A percentile compares a stretch with the other conserved stretches of the same genome.
These are phyloP conservation scores for Phylloporus sp. DNA, from an alignment of 768 basidiomycete species.

Conservation along the genomic window DNA sequence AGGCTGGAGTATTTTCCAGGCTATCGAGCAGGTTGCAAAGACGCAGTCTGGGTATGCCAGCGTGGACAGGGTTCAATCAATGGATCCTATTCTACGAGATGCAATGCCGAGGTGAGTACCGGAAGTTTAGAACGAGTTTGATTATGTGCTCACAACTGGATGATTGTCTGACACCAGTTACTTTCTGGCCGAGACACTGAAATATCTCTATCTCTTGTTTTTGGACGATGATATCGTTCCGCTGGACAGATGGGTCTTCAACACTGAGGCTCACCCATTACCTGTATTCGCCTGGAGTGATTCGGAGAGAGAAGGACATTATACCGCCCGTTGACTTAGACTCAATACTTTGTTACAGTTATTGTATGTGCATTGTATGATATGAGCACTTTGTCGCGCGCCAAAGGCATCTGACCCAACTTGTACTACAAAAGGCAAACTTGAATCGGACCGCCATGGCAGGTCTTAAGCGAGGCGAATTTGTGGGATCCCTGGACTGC, in stretches of 20 bases:
- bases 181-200: slow-evolving; percentile 60
- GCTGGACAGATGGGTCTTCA: slow-evolving; percentile 56
- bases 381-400: no score
- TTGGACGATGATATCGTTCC: slow-evolving; percentile 56
- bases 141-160: neutral
- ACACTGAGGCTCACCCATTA: slow-evolving; percentile 75
- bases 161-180: slow-evolving; percentile 31
- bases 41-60: slow-evolving; percentile 61
- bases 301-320: slow-evolving; percentile 44
- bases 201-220: slow-evolving; percentile 73
- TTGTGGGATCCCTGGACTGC: slow-evolving; percentile 91
- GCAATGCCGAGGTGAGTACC: slow-evolving; percentile 71
- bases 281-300: slow-evolving; percentile 64
- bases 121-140: neutral
- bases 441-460: slow-evolving; percentile 25
- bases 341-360: neutral
- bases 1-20: slow-evolving; percentile 68
- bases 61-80: slow-evolving; percentile 44
- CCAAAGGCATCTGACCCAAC: no score
- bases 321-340: neutral
- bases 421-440: neutral
- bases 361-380: no score
- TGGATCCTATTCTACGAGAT: slow-evolving; percentile 41
- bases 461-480: slow-evolving; percentile 61
- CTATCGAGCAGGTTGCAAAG: slow-evolving; percentile 57